Evolutionary conservation across 139 green algal species (phyloP).

Genomic region (Klebsormidium nitens): DNA sequence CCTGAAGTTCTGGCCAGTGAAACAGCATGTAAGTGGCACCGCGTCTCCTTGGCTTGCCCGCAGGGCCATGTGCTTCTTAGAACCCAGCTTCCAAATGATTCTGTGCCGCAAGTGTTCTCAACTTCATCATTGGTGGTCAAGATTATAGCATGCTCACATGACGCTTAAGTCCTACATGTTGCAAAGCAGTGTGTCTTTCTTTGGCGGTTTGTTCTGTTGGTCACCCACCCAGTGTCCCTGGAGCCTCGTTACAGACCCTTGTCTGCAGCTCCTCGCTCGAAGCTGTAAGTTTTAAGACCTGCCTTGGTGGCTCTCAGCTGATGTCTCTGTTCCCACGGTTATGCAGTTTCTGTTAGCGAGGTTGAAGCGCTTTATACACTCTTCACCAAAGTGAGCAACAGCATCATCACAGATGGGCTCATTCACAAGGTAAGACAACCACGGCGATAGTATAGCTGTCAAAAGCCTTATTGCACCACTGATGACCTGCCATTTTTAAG

Average conservation of each 20-base stretch:
- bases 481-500: too few species aligned
- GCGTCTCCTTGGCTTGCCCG: not conserved
- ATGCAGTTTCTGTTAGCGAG: slow-evolving; percentile 25
- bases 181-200: too few species aligned
- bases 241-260: too few species aligned
- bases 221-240: too few species aligned
- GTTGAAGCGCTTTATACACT: slow-evolving; percentile 31
- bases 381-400: slow-evolving; percentile 24
- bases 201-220: too few species aligned
- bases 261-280: too few species aligned
- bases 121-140: too few species aligned
- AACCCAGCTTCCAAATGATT: not conserved
- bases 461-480: too few species aligned
- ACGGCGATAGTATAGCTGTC: too few species aligned
- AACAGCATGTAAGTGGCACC: slow-evolving; percentile 9
- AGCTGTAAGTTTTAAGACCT: not conserved
- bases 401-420: slow-evolving; percentile 29
- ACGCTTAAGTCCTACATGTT: too few species aligned
- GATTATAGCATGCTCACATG: too few species aligned
- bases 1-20: slow-evolving; percentile 9
- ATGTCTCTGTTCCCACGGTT: not conserved
- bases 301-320: not conserved
- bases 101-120: too few species aligned
- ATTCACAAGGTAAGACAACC: slow-evolving; percentile 35
- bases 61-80: not conserved